These are phyloP conservation scores for Claviceps lovelessii DNA, from an alignment of 2,329 filamentous ascomycete genomes.

Conservation along the genomic window DNA sequence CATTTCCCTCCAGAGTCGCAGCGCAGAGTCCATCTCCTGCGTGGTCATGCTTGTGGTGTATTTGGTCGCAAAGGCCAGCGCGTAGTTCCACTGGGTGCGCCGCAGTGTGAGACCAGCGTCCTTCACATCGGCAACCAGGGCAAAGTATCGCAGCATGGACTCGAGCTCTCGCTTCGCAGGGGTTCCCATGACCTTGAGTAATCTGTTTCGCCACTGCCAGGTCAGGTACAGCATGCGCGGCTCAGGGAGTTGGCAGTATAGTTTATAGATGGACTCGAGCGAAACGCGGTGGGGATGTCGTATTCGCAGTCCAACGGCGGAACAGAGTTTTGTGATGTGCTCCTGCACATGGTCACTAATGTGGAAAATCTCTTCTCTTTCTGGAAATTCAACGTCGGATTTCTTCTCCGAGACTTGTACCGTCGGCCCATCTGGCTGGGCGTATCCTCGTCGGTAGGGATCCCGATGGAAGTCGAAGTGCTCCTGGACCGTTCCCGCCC, in stretches of 20 bases:
- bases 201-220: constrained; percentile 39
- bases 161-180: constrained; percentile 40
- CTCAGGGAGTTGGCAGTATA: constrained; percentile 36
- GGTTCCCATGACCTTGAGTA: constrained; percentile 56
- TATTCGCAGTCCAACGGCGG: constrained; percentile 26
- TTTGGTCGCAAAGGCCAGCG: constrained; percentile 63
- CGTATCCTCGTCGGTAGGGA: constrained; percentile 40
- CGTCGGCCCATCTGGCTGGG: constrained; percentile 32
- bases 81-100: constrained; percentile 65
- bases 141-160: constrained; percentile 70
- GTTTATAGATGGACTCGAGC: constrained; percentile 31
- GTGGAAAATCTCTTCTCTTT: constrained; percentile 23
- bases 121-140: constrained; percentile 71
- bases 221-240: constrained; percentile 37
- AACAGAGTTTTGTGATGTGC: constrained; percentile 25
- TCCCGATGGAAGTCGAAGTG: constrained; percentile 37
- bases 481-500: constrained; percentile 34
- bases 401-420: constrained; percentile 35
- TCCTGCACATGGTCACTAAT: constrained; percentile 21
- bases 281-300: constrained; percentile 26
- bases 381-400: constrained; percentile 34
- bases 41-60: constrained; percentile 48
- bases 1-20: constrained; percentile 82
- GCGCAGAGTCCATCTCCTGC: constrained; percentile 43
- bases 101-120: constrained; percentile 54